Conservation (phyloP, 495 filamentous ascomycete species). For the Annulohypoxylon nitens region DNA sequence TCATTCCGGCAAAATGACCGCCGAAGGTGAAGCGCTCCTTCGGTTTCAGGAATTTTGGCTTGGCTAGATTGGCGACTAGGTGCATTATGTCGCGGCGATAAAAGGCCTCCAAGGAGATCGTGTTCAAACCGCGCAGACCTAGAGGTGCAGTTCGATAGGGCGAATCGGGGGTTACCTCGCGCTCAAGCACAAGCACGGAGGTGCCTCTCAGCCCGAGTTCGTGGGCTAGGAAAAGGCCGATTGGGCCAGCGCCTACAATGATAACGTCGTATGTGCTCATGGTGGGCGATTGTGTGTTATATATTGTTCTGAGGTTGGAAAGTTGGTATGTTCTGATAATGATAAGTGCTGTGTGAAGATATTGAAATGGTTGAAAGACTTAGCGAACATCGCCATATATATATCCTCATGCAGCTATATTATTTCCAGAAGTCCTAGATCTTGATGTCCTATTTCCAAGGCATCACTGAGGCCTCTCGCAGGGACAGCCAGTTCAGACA, state of each 20-base stretch:
- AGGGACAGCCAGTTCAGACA: background rate
- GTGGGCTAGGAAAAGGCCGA: conserved; percentile 47
- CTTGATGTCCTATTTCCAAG: background rate
- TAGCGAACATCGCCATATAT: background rate
- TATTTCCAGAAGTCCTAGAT: background rate
- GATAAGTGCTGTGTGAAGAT: background rate
- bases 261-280: conserved; percentile 41
- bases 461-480: background rate
- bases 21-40: conserved; percentile 37
- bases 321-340: background rate
- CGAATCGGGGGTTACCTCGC: conserved; percentile 31
- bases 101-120: conserved; percentile 47
- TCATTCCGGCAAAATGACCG: conserved; percentile 53
- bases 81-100: conserved; percentile 53
- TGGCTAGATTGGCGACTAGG: conserved; percentile 22
- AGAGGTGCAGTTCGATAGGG: conserved; percentile 40
- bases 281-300: background rate
- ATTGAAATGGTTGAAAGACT: background rate
- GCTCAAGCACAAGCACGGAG: conserved; percentile 51
- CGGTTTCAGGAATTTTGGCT: background rate
- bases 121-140: conserved; percentile 51
- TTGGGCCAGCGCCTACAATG: conserved; percentile 41
- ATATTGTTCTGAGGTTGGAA: background rate
- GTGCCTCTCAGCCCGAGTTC: conserved; percentile 43
- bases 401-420: background rate